These are phyloP conservation scores for Plantago major DNA, from an alignment of 257 asterid genomes.

Conservation along the genomic window DNA sequence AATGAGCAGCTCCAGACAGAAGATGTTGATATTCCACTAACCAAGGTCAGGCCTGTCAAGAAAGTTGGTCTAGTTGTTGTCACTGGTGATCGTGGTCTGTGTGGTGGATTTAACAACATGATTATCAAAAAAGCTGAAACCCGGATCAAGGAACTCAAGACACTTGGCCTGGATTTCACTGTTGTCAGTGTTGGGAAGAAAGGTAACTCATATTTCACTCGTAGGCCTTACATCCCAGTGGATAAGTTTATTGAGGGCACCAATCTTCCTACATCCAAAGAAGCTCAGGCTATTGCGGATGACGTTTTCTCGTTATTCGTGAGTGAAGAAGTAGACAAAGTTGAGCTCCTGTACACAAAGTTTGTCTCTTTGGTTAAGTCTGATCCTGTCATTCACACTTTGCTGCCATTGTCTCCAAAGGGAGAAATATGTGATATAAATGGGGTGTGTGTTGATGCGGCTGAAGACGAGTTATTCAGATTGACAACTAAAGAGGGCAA, in stretches of 20 bases:
- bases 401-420: slow-evolving; percentile 83
- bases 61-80: slow-evolving; percentile 88
- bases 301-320: slow-evolving; percentile 78
- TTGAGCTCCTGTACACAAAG: slow-evolving; percentile 83
- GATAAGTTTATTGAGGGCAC: slow-evolving; percentile 66
- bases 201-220: slow-evolving; percentile 64
- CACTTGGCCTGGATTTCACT: slow-evolving; percentile 58
- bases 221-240: slow-evolving; percentile 69
- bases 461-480: slow-evolving; percentile 83
- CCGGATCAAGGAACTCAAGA: slow-evolving; percentile 52
- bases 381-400: slow-evolving; percentile 76
- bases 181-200: slow-evolving; percentile 81
- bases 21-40: slow-evolving; percentile 73
- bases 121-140: slow-evolving; percentile 67
- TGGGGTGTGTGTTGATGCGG: slow-evolving; percentile 81
- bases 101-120: slow-evolving; percentile 76
- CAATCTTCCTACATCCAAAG: slow-evolving; percentile 75
- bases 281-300: slow-evolving; percentile 87
- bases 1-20: slow-evolving; percentile 84
- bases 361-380: slow-evolving; percentile 83
- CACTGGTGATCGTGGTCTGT: slow-evolving; percentile 93
- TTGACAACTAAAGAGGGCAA: slow-evolving; percentile 81
- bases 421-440: slow-evolving; percentile 90
- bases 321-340: slow-evolving; percentile 86
- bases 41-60: slow-evolving; percentile 72